A percentile compares a stretch with the other conserved stretches of the same genome.
Conservation (phyloP, 2,329 filamentous ascomycete species). For the Cercospora beticola region DNA sequence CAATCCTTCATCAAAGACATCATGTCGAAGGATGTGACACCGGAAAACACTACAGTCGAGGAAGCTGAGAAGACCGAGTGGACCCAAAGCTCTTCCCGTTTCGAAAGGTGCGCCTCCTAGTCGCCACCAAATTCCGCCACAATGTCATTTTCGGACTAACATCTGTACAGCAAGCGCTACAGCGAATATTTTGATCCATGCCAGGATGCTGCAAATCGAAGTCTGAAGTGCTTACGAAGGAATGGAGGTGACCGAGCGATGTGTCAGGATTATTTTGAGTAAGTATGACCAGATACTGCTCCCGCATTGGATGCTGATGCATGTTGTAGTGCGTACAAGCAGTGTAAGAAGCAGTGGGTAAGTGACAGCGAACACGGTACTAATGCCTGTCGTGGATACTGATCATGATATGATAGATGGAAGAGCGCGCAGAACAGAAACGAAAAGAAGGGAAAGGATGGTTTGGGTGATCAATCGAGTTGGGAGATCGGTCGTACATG, state of each 20-base stretch:
- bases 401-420: constrained; percentile 37
- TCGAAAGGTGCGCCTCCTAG: constrained; percentile 40
- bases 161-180: constrained; percentile 67
- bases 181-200: constrained; percentile 95
- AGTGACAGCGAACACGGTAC: constrained; percentile 33
- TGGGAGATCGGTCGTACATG: background rate
- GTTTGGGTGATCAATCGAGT: constrained; percentile 24
- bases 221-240: constrained; percentile 82
- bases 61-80: constrained; percentile 29
- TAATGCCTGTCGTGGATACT: background rate
- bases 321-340: constrained; percentile 74
- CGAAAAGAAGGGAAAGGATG: constrained; percentile 38
- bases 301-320: background rate
- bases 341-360: constrained; percentile 96
- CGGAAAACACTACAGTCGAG: too few relatives aligned
- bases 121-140: background rate
- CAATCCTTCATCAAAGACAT: background rate
- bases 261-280: constrained; percentile 97
- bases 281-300: constrained; percentile 39
- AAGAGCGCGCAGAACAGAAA: constrained; percentile 50
- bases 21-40: constrained; percentile 1
- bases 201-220: constrained; percentile 83
- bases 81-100: constrained; percentile 41
- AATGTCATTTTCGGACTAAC: background rate
- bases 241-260: constrained; percentile 85